Percentiles rank a stretch among this genome's conserved stretches.
phyloP scores from a whole-genome alignment of 345 rosid genomes.

The Eucalyptus tenuipes region DNA sequence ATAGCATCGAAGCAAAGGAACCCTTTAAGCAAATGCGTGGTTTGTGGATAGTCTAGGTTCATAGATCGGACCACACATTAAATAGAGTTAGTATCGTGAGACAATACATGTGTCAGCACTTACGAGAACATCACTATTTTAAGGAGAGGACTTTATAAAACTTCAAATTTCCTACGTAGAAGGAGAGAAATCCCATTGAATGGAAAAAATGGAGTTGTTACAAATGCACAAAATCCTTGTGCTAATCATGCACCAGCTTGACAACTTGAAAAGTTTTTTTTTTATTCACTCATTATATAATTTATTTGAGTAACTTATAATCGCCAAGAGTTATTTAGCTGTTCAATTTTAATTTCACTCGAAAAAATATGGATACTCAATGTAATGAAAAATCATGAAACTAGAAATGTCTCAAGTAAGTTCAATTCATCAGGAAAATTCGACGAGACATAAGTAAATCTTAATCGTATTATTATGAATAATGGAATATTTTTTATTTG shows the following conservation, averaged over 20 bases:
- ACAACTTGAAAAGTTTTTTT: neutral
- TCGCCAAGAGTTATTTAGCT: neutral
- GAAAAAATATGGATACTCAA: neutral
- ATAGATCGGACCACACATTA: neutral
- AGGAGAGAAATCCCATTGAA: neutral
- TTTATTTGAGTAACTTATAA: neutral
- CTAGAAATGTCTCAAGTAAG: neutral
- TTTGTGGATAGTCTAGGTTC: neutral
- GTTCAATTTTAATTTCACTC: neutral
- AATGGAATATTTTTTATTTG: fast-evolving
- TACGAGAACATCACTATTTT: neutral
- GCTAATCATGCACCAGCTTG: neutral
- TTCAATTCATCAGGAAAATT: fast-evolving
- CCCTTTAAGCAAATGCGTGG: neutral
- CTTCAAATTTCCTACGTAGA: neutral
- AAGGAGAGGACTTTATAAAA: neutral
- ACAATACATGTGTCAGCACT: neutral
- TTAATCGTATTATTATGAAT: too few species aligned
- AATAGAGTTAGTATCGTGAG: neutral
- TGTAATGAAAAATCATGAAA: neutral
- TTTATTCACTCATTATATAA: neutral
- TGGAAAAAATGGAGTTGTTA: neutral
- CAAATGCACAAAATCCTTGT: neutral
- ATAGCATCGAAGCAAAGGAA: neutral
- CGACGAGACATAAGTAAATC: fast-evolving